Base-by-base conservation (phyloP, 129 eudicot species). In the Lonicera japonica region DNA sequence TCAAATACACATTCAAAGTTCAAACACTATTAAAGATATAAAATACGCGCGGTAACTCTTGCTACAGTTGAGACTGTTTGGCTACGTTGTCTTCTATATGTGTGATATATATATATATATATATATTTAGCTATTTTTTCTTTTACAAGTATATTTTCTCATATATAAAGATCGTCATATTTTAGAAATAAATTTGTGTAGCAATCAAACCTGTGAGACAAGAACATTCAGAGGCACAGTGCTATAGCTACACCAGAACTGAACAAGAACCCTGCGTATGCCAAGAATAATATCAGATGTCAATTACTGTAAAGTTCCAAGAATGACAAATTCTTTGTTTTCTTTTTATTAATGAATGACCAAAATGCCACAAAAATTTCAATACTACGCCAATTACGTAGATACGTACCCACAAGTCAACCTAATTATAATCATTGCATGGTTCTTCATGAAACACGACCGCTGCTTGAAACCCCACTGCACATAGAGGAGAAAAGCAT, bases 201-300 rank as follows among this genome's bases (percentile, higher is more conserved):
- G 22, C 5, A 21, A 64, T 13, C 47, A 19, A 19, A 88, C 99
- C 94, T 82, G 90, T 34, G 96, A 78, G 66, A 94, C 79, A 9
- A 94, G 72, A 18, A 94, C 92, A 58, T 90, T 94, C 52, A 88
- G 75, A 52, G 96, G 96, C 40, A 88, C 92, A 2, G 99, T 94
- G 80, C 90, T 85, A 52, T 85, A 83, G 90, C 99, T 94, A 60
- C 99, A 94, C 99, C 99, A 94, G 69, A 94, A 85, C 68, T 94
- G 99, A 75, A 94, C 95, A 25, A 94, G 62, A 57, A 94, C 67
- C 83, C 99, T 94, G 90, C 78, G 73, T 8, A 25, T 56, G 58
- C 21, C 41, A 21, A 55, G 50, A 56, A 13, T 12, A 9, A 63
- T 5, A 18, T 48, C 23, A 50, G 55, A 50, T 50, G 55, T 1